Evolutionary conservation across 2,329 filamentous ascomycete genomes (phyloP).

Genomic region (Claviceps sp.): DNA sequence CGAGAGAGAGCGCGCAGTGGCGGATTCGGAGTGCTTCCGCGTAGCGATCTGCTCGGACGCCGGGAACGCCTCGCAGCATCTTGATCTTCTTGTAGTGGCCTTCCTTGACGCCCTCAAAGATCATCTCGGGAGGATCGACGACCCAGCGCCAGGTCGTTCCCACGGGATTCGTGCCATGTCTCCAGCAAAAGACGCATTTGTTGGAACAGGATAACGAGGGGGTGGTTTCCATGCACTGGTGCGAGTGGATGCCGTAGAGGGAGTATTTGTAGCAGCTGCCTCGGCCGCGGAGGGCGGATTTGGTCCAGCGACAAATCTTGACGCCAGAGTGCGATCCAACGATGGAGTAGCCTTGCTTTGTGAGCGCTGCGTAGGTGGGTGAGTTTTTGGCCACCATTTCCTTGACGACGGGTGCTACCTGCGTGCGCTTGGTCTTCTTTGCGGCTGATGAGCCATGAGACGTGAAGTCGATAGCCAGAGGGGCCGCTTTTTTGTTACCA

Average conservation of each 20-base stretch:
- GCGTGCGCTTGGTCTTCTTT: slow-evolving; percentile 32
- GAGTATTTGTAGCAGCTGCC: slow-evolving; percentile 97
- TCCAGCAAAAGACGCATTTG: slow-evolving; percentile 98
- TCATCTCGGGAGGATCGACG: slow-evolving; percentile 78
- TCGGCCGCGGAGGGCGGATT: slow-evolving; percentile 82
- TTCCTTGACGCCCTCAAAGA: slow-evolving; percentile 80
- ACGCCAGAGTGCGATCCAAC: slow-evolving; percentile 92
- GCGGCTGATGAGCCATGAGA: slow-evolving; percentile 40
- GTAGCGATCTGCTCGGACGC: slow-evolving; percentile 82
- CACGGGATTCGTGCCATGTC: slow-evolving; percentile 92
- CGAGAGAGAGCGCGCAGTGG: slow-evolving; percentile 82
- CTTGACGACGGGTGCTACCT: slow-evolving; percentile 42
- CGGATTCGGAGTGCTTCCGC: slow-evolving; percentile 85
- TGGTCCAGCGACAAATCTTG: slow-evolving; percentile 98
- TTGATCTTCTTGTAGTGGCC: slow-evolving; percentile 97
- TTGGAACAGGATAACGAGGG: slow-evolving; percentile 92
- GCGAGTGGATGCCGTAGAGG: slow-evolving; percentile 92
- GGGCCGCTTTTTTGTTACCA: slow-evolving; percentile 18
- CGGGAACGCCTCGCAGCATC: slow-evolving; percentile 87
- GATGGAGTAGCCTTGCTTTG: slow-evolving; percentile 93
- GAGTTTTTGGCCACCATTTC: slow-evolving; percentile 92
- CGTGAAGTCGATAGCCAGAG: slow-evolving; percentile 78
- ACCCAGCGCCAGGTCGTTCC: slow-evolving; percentile 96
- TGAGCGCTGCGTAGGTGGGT: slow-evolving; percentile 76
- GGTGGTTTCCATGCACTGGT: slow-evolving; percentile 97